Percentiles rank a stretch among this genome's conserved stretches.
These are phyloP conservation scores for Suhomyces vadensis DNA, from an alignment of 805 yeast species.

Conservation along the genomic window DNA sequence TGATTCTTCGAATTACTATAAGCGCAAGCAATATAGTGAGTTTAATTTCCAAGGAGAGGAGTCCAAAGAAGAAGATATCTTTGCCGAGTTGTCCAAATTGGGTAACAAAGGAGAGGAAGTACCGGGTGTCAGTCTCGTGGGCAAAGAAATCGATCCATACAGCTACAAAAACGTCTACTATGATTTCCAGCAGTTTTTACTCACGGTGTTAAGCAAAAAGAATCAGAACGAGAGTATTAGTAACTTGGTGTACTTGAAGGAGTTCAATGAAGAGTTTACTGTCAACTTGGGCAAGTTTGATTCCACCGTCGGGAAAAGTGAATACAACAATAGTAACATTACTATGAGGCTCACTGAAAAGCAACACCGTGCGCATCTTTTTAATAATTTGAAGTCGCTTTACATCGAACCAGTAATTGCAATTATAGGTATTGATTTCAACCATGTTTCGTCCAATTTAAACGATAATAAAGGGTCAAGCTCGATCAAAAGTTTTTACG, in stretches of 20 bases:
- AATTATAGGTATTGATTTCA: conserved; percentile 28
- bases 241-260: conserved; percentile 16
- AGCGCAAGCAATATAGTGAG: conserved; percentile 1
- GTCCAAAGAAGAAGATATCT: conserved; percentile 11
- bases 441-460: conserved; percentile 33
- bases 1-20: conserved; percentile 3
- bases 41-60: conserved; percentile 6
- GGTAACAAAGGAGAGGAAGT: conserved; percentile 15
- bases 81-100: conserved; percentile 14
- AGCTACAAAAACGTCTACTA: conserved; percentile 19
- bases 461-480: conserved; percentile 21
- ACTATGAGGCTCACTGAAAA: conserved; percentile 24
- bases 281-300: conserved; percentile 21
- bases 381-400: conserved; percentile 35
- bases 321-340: conserved; percentile 22
- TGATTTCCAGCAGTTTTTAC: conserved; percentile 25
- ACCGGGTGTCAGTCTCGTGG: not conserved
- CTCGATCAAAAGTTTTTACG: conserved; percentile 26
- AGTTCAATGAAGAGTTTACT: conserved; percentile 19
- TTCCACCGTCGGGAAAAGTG: conserved; percentile 12
- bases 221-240: conserved; percentile 11
- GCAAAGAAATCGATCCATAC: conserved; percentile 20
- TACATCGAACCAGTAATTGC: conserved; percentile 44
- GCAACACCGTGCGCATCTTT: conserved; percentile 36
- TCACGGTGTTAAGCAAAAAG: conserved; percentile 9